phyloP scores from a whole-genome alignment of 148 eudicot genomes.

The Rhododendron ovatum region DNA sequence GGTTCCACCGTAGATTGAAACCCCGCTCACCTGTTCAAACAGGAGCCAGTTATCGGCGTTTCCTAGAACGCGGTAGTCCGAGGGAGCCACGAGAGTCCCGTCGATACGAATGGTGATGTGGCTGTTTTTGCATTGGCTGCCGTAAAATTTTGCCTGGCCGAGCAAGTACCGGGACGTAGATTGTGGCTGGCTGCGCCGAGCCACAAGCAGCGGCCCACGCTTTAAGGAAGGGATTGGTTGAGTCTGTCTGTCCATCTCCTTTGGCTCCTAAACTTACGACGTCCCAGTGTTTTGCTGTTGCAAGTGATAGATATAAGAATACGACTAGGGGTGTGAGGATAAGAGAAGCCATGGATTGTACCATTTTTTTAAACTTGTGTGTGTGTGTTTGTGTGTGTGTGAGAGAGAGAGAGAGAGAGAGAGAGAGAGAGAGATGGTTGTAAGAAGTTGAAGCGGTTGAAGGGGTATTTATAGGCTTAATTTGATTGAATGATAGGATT shows the following conservation, averaged over 20 bases:
- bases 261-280: constrained; percentile 44
- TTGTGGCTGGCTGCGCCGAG: constrained; percentile 18
- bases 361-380: not conserved
- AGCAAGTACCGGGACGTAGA: constrained; percentile 52
- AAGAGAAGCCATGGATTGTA: not conserved
- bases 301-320: constrained; percentile 3
- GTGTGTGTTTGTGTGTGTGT: not conserved
- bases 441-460: not conserved
- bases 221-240: constrained; percentile 32
- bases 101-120: constrained; percentile 26
- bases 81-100: constrained; percentile 53
- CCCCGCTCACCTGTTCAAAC: constrained; percentile 30
- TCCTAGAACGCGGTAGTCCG: constrained; percentile 27
- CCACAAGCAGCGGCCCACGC: constrained; percentile 58
- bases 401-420: constrained; percentile 1
- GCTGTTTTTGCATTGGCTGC: constrained; percentile 21
- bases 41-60: constrained; percentile 27
- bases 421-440: not conserved
- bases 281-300: constrained; percentile 16
- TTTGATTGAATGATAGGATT: not conserved
- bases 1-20: constrained; percentile 32
- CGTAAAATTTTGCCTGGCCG: constrained; percentile 19
- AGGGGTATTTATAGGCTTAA: not conserved
- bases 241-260: constrained; percentile 38
- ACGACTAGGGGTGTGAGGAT: not conserved